Evolutionary conservation across 139 green algal genomes (phyloP), one percentile per base, ranked within the genome.

Genomic region (Micractinium conductrix): DNA sequence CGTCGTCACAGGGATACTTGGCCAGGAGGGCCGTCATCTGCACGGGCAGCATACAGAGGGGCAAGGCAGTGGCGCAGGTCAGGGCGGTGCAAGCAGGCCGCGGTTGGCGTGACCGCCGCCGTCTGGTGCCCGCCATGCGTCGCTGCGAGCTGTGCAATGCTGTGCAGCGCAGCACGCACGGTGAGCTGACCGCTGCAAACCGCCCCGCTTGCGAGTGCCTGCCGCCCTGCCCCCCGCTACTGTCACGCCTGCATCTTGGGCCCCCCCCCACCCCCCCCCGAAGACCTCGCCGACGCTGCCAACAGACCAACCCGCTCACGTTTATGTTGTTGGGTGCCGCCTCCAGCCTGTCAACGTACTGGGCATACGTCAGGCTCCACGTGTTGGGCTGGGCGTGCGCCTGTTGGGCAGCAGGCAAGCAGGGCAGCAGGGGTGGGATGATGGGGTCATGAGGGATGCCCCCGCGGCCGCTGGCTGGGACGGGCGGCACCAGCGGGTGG

Each of bases 351-450:
- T 10, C 65, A 2, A 72, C 65, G 35, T 72, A 72, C 33, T 72
- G 65, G 65, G 65, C 14, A 38, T 72, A 72, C 8, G 65, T 72
- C 33, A 72, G 65, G 33, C n/a, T 38, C 65, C 65, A 72, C 9
- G 65, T 72, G 65, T 72, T 72, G 65, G 65, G 65, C 33, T 72
- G 65, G n/a, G 65, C 65, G n/a, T 42, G 65, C 33, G 65, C 65
- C 53, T 62, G 53, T 19, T 21, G 26, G 53, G 19, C 24, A 16
- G 10, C 48, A 58, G 19, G 26, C 19, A 62, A 30, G 5, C 2
- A 30, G 53, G 53, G 53, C 14, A 21, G 53, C 53, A 62, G 19
- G 26, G 8, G 10, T 62, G 53, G 53, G 53, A 22, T 14, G 8
- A 21, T 14, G n/a, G n/a, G 53, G 10, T 14, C 5, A 22, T 62